A percentile compares a stretch with the other conserved stretches of the same genome.
These are phyloP conservation scores for Annulohypoxylon moriforme DNA, from an alignment of 495 filamentous ascomycete species.

Conservation along the genomic window DNA sequence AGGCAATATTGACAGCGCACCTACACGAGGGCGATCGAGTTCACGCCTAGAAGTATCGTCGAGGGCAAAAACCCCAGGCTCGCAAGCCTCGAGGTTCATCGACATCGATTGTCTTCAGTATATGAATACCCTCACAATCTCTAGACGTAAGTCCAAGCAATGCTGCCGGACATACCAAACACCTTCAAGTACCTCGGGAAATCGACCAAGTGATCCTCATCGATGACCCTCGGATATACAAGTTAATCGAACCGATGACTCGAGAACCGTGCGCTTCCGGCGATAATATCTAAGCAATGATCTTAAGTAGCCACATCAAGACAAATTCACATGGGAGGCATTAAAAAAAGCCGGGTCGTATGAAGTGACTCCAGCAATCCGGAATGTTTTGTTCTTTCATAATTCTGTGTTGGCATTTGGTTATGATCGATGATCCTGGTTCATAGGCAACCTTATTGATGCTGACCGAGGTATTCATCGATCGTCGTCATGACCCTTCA, in stretches of 20 bases:
- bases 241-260: conserved; percentile 21
- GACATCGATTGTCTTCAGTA: conserved; percentile 6
- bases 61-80: not conserved
- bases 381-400: conserved; percentile 34
- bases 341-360: conserved; percentile 18
- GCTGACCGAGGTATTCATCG: conserved; percentile 33
- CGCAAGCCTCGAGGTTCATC: not conserved
- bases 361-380: conserved; percentile 20
- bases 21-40: not conserved
- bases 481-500: conserved; percentile 43
- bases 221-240: conserved; percentile 8
- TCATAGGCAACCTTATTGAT: conserved; percentile 39
- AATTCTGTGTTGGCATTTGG: conserved; percentile 46
- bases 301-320: not conserved
- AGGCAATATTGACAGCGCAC: conserved; percentile 12
- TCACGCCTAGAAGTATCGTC: not conserved
- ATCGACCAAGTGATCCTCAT: not conserved
- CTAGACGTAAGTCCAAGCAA: not conserved
- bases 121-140: not conserved
- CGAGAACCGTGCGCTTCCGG: conserved; percentile 16
- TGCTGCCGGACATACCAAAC: not conserved
- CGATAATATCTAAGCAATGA: not conserved
- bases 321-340: conserved; percentile 31
- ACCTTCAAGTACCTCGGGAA: not conserved
- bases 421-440: conserved; percentile 41